phyloP scores from a whole-genome alignment of 139 green algal genomes.

The Diplosphaera chodatii region DNA sequence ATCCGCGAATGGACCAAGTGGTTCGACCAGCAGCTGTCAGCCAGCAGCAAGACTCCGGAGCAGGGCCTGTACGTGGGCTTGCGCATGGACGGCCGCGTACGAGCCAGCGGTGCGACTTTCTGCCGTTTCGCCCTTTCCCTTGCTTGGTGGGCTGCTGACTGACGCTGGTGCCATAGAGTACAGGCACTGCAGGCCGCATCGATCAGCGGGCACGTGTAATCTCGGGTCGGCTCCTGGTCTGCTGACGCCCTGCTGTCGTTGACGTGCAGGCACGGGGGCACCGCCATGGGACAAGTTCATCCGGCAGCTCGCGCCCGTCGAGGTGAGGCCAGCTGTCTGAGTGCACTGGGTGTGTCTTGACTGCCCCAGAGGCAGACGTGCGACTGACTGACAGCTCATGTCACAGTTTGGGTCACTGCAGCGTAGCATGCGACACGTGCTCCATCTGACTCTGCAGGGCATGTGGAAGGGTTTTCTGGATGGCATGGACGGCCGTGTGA shows the following conservation, averaged over 20 bases:
- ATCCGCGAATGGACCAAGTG: slow-evolving; percentile 44
- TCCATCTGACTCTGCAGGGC: too few relatives aligned
- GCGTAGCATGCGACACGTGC: too few relatives aligned
- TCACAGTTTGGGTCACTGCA: too few relatives aligned
- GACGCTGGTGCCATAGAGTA: too few relatives aligned
- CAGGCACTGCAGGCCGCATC: too few relatives aligned
- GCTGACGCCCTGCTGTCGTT: too few relatives aligned
- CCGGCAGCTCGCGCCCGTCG: slow-evolving; percentile 51
- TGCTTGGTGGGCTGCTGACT: neutral
- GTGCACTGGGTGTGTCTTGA: too few relatives aligned
- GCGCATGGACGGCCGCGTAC: slow-evolving; percentile 67
- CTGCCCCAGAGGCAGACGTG: too few relatives aligned
- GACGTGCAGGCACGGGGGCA: slow-evolving; percentile 23
- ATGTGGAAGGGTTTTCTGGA: slow-evolving; percentile 55
- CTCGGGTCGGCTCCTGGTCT: too few relatives aligned
- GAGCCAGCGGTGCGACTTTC: slow-evolving; percentile 37
- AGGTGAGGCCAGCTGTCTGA: too few relatives aligned
- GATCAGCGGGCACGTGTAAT: too few relatives aligned
- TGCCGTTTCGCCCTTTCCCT: neutral
- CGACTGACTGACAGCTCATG: too few relatives aligned
- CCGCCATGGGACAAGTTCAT: slow-evolving; percentile 55
- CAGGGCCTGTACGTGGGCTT: slow-evolving; percentile 66
- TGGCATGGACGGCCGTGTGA: slow-evolving; percentile 65
- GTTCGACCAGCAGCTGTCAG: slow-evolving; percentile 60
- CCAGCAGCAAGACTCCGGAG: slow-evolving; percentile 6